Conservation (phyloP, 306 rosid species). For the Betula pendula region DNA sequence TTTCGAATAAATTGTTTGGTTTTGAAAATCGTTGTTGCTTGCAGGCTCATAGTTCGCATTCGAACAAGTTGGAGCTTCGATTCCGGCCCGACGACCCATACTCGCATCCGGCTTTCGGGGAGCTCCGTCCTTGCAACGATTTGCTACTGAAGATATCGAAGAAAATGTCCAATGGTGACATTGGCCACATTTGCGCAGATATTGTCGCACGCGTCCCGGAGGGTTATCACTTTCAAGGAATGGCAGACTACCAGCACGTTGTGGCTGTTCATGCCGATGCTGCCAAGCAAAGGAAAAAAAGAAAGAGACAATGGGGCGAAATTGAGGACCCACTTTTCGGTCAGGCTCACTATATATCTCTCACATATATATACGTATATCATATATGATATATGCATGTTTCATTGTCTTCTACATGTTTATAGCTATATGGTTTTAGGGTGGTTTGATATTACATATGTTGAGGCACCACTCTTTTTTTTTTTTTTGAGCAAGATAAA, state of each 20-base stretch:
- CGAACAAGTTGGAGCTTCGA: constrained; percentile 71
- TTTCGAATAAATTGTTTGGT: background rate
- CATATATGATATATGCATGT: too few species aligned
- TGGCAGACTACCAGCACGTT: constrained; percentile 93
- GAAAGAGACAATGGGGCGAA: constrained; percentile 68
- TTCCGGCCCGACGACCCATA: constrained; percentile 85
- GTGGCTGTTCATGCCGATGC: constrained; percentile 76
- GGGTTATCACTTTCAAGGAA: constrained; percentile 84
- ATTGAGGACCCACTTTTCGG: constrained; percentile 59
- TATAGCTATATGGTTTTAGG: too few species aligned
- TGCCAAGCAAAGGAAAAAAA: constrained; percentile 55
- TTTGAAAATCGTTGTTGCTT: background rate
- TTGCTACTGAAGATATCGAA: constrained; percentile 71
- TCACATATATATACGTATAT: constrained; percentile 14
- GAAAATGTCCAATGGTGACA: constrained; percentile 28
- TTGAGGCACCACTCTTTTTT: too few species aligned
- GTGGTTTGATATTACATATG: too few species aligned
- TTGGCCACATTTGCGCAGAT: constrained; percentile 47
- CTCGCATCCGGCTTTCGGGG: constrained; percentile 84
- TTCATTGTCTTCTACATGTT: too few species aligned
- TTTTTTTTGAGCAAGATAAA: too few species aligned
- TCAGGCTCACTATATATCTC: constrained; percentile 35
- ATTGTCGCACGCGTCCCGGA: constrained; percentile 56
- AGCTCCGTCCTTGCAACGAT: constrained; percentile 60
- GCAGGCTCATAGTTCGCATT: constrained; percentile 58